Evolutionary conservation across 352 stramenopile genomes (phyloP), one percentile per base, ranked within the genome.

Genomic region (Phytophthora nicotianae): DNA sequence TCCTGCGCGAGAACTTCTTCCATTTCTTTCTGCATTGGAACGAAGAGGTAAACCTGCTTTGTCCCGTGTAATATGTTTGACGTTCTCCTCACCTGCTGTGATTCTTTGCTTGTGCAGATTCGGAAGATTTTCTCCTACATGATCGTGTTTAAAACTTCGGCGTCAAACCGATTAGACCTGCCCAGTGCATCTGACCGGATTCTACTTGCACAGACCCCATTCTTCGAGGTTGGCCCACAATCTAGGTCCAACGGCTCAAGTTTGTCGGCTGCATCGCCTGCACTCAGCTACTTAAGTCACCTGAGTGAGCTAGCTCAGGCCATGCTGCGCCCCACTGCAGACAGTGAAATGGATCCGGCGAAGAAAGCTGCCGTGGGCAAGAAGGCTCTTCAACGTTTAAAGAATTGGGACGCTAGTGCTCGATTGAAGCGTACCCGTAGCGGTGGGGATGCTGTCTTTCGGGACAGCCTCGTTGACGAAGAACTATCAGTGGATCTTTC

Each of bases 11-110:
- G n/a, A 89, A 95, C 53, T 95, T 95, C 59, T 95, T 93, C 47
- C 74, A 77, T 24, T 81, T 95, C 47, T 93, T 93, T 65, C 65
- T 95, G 42, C 84, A 95, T 72, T 95, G 86, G 86, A 95, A 95
- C 52, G 86, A 95, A 82, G 86, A 95, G 80, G 85, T 93, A 57
- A 52, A 50, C 27, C 41, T 20, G 1, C 13, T 24, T 32, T 24
- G 14, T 42, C 3, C 32, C 1, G 21, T 24, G 17, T 54, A 8
- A 32, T 23, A 40, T 61, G 2, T 32, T n/a, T 62, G 14, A 19
- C 5, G 5, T 2, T 51, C 0, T 54, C 19, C 42, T 58, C 13
- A 62, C 27, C 8, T 40, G 21, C 14, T 48, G 48, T 20, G 24
- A 43, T 35, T n/a, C 20, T n/a, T n/a, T n/a, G n/a, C n/a, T 7